Evolutionary conservation across 768 basidiomycete genomes (phyloP), one percentile per base, ranked within the genome.

Genomic region (Boletus pseudopeckii): DNA sequence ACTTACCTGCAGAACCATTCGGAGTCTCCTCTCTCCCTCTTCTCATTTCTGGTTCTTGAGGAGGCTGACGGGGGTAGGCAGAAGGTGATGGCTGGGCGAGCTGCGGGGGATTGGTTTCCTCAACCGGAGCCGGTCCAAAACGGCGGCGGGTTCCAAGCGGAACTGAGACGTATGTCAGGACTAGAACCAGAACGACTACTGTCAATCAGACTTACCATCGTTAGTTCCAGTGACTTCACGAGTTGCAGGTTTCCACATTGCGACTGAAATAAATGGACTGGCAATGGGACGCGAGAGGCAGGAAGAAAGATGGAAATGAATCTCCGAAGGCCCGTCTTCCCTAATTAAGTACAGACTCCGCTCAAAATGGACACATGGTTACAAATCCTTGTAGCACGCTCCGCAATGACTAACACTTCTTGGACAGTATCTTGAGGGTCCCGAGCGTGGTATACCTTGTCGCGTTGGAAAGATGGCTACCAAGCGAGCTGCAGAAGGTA

Each of bases 161-260:
- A 62, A 84, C 87, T 85, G 58, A 58, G 60, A 43, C 51, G 48
- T 11, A 63, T 54, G 56, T 65, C n/a, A 57, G 33, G 54, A 56
- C 40, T 32, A 18, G 18, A n/a, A 39, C 46, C 55, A 53, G 39
- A 57, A 41, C 37, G 41, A 34, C 17, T 48, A 52, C 39, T 37
- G 38, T 50, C 0, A 18, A 43, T n/a, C n/a, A 41, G 32, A 73
- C 83, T 63, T 37, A 90, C 92, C 88, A 42, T 96, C 93, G 63
- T 97, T 97, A 20, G 93, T 95, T 53, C 93, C 94, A 37, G 90
- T 90, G 28, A 94, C 88, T 73, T 92, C 87, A 61, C 85, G 85
- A 53, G 91, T 91, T 58, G 91, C 89, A 52, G 90, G 90, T 73
- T 85, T 86, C 89, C 90, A 92, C 90, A 92, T 91, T 58, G 64